Evolutionary conservation across 2,329 filamentous ascomycete genomes (phyloP).

Genomic region (Westerdykella aurantiaca): DNA sequence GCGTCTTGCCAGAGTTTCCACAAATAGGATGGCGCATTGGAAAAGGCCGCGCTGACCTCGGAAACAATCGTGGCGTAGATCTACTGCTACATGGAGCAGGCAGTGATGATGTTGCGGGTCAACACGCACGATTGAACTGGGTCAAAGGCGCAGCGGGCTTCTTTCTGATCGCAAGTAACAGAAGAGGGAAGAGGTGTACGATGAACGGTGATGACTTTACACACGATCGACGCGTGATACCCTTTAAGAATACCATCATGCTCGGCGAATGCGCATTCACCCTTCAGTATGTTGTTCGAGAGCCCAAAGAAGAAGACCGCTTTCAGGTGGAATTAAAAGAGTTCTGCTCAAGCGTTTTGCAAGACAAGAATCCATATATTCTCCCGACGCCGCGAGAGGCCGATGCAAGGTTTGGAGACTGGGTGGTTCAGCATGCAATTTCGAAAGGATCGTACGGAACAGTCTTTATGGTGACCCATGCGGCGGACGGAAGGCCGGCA

Average conservation of each 20-base stretch:
- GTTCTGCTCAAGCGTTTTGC: not conserved
- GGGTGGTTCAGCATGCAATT: not conserved
- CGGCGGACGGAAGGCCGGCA: not conserved
- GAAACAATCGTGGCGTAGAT: not conserved
- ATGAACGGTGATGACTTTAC: not conserved
- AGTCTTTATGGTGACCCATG: not conserved
- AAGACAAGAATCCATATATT: not conserved
- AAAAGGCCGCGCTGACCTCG: not conserved
- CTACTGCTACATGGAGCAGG: not conserved
- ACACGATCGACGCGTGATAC: not conserved
- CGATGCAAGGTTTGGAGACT: constrained; percentile 5
- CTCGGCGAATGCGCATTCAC: not conserved
- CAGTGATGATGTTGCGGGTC: not conserved
- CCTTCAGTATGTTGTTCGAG: not conserved
- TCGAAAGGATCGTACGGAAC: not conserved
- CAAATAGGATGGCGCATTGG: not conserved
- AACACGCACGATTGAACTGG: not conserved
- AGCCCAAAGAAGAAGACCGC: not conserved
- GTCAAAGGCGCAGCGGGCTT: not conserved
- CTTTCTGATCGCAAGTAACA: not conserved
- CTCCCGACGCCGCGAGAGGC: not conserved
- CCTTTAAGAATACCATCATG: not conserved
- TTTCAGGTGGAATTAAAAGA: not conserved
- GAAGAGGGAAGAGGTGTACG: not conserved
- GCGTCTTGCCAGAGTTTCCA: not conserved